Conservation (phyloP, 768 basidiomycete genomes). For the Xerocomellus intermedius region DNA sequence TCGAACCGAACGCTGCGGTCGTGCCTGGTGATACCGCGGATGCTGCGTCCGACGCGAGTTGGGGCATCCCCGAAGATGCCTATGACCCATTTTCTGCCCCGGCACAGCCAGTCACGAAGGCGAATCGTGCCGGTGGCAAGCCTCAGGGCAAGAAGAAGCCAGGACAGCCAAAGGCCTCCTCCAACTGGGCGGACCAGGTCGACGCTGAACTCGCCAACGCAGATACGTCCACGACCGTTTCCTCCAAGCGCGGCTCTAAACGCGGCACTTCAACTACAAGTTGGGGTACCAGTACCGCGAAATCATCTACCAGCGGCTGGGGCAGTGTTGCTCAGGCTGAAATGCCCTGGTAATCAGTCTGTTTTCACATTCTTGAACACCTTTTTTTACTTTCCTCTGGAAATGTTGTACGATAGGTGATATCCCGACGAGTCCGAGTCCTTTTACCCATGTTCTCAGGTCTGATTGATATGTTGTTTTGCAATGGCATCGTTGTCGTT, state of each 20-base stretch:
- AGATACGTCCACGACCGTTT: not conserved
- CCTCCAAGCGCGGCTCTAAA: constrained; percentile 15
- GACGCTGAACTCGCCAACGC: constrained; percentile 10
- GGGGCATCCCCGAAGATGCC: constrained; percentile 20
- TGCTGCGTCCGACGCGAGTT: constrained; percentile 20
- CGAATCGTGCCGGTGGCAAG: not conserved
- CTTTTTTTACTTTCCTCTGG: not conserved
- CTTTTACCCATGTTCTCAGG: not conserved
- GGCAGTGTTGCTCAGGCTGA: constrained; percentile 15
- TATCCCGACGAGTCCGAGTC: not conserved
- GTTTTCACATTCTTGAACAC: not conserved
- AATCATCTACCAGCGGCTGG: constrained; percentile 28
- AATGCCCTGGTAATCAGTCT: constrained; percentile 22
- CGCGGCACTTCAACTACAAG: constrained; percentile 14
- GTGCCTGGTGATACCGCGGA: not conserved
- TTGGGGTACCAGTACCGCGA: constrained; percentile 6
- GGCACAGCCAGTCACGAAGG: constrained; percentile 5
- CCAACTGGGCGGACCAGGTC: constrained; percentile 31
- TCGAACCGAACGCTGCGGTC: constrained; percentile 5
- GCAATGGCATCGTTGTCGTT: not conserved
- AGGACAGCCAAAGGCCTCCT: not conserved
- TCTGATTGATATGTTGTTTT: constrained; percentile 1
- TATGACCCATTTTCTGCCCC: constrained; percentile 23
- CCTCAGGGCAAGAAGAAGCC: constrained; percentile 10
- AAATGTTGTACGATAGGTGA: constrained; percentile 8